A percentile compares a stretch with the other conserved stretches of the same genome.
Evolutionary conservation across 768 basidiomycete genomes (phyloP).

Genomic region (Xerocomus potaroensis): DNA sequence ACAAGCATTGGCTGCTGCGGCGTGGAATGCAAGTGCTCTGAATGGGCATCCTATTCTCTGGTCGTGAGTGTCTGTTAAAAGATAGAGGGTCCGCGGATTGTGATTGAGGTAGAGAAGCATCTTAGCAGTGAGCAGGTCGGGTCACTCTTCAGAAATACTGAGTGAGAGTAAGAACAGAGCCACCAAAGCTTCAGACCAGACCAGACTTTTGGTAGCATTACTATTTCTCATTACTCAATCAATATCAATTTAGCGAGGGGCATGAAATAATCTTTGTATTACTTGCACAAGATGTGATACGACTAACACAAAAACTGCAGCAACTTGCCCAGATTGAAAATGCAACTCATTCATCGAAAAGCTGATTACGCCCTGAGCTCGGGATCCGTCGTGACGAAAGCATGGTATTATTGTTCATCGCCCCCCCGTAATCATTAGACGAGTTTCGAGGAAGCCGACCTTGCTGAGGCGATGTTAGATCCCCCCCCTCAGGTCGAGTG

Average conservation of each 20-base stretch:
- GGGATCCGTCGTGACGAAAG: constrained; percentile 17
- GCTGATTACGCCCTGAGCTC: constrained; percentile 3
- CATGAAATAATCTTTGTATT: too few relatives aligned
- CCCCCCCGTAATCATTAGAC: constrained; percentile 4
- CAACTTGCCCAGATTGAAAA: background rate
- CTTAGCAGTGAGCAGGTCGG: background rate
- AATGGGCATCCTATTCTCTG: constrained; percentile 56
- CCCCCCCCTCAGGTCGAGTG: constrained; percentile 35
- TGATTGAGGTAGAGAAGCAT: constrained; percentile 78
- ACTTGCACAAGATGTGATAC: constrained; percentile 4
- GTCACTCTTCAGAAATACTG: too few relatives aligned
- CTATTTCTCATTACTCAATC: too few relatives aligned
- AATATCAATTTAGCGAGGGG: too few relatives aligned
- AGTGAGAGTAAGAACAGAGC: too few relatives aligned
- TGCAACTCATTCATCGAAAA: constrained; percentile 12
- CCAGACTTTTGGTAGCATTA: too few relatives aligned
- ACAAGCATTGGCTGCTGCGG: constrained; percentile 43
- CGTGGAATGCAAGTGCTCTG: constrained; percentile 69
- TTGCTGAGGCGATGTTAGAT: constrained; percentile 22
- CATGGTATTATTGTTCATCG: constrained; percentile 19
- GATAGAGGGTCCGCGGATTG: constrained; percentile 65
- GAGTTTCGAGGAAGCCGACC: constrained; percentile 42
- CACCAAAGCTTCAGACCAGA: too few relatives aligned
- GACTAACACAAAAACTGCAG: background rate
- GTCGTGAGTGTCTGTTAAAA: constrained; percentile 66